These are phyloP conservation scores for Pseudogymnoascus sp. DNA, from an alignment of 2,329 filamentous ascomycete genomes.

Conservation along the genomic window DNA sequence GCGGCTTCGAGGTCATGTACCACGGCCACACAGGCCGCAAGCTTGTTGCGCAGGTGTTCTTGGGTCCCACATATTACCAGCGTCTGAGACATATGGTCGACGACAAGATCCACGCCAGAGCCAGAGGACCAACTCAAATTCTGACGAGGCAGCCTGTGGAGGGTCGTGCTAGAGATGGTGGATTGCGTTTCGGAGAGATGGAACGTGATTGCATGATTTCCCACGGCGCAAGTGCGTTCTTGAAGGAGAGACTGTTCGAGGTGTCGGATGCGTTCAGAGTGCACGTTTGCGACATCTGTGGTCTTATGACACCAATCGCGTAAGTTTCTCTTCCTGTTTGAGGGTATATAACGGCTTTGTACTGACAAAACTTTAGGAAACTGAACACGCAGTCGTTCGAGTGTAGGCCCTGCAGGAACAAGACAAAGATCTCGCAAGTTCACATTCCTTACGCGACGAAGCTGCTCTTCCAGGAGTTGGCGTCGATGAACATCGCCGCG, in stretches of 20 bases:
- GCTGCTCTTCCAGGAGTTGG: slow-evolving; percentile 94
- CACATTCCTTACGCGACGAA: slow-evolving; percentile 98
- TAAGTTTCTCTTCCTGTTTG: slow-evolving; percentile 48
- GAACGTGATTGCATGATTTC: slow-evolving; percentile 99
- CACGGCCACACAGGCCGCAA: slow-evolving; percentile 96
- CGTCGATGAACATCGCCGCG: slow-evolving; percentile 96
- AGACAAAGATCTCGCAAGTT: slow-evolving; percentile 95
- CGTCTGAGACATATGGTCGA: slow-evolving; percentile 99
- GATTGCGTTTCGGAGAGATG: slow-evolving; percentile 99
- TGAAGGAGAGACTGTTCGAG: slow-evolving; percentile 95
- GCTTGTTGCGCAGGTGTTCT: slow-evolving; percentile 88
- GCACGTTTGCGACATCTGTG: slow-evolving; percentile 97
- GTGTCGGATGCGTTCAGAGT: slow-evolving; percentile 97
- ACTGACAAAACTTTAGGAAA: slow-evolving; percentile 53
- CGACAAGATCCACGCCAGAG: slow-evolving; percentile 99
- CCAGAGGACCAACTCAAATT: slow-evolving; percentile 92
- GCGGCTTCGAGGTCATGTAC: slow-evolving; percentile 98
- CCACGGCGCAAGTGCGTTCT: slow-evolving; percentile 92
- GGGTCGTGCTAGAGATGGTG: slow-evolving; percentile 95
- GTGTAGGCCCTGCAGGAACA: slow-evolving; percentile 97
- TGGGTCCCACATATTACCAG: slow-evolving; percentile 98
- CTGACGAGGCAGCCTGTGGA: slow-evolving; percentile 95
- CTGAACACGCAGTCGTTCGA: slow-evolving; percentile 94
- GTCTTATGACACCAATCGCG: slow-evolving; percentile 98
- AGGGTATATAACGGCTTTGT: slow-evolving; percentile 10